Base-by-base conservation (phyloP, 2,329 filamentous ascomycete species). In the Calonectria fujianensis region DNA sequence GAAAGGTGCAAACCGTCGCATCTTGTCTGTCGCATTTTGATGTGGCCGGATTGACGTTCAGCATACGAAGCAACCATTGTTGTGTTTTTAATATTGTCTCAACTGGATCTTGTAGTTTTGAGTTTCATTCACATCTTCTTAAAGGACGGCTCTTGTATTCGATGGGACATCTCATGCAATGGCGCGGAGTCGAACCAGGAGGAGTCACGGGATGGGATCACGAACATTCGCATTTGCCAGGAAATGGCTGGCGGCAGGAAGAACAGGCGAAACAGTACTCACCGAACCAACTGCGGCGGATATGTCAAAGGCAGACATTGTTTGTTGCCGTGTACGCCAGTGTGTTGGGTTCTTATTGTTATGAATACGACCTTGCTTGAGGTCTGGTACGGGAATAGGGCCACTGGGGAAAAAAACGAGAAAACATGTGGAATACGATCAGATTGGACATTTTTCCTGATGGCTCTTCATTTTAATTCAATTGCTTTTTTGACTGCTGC, bases 241-340 rank as follows among this genome's bases (percentile, higher is more conserved):
- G 41, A 68, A 65, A 57, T 45, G 41, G 65, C 51, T 61, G 31
- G 45, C 31, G 31, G 70, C 39, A 67, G 32, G 41, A 69, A 65
- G 37, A 57, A 69, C 69, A 75, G 78, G 78, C 74, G 79, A 65
- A 78, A 81, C 79, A 80, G 78, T 35, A 79, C 78, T 78, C 76
- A 74, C 70, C 61, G 69, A 69, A 68, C 68, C 64, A 74, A 76
- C 50, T 69, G 59, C 67, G 69, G 70, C 51, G 59, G 52, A 72
- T 75, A 48, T 68, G 29, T 52, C 69, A 24, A 51, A 65, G 32
- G 24, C 45, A 70, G 32, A 29, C 65, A 61, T 71, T 77, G 67
- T 77, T 69, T 70, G 61, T 52, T 41, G 27, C 29, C 29, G 27
- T 32, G 39, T 48, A 50, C 41, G 61, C 61, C 35, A 32, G 39